phyloP scores from a whole-genome alignment of 306 rosid species.

The Rosa rugosa region DNA sequence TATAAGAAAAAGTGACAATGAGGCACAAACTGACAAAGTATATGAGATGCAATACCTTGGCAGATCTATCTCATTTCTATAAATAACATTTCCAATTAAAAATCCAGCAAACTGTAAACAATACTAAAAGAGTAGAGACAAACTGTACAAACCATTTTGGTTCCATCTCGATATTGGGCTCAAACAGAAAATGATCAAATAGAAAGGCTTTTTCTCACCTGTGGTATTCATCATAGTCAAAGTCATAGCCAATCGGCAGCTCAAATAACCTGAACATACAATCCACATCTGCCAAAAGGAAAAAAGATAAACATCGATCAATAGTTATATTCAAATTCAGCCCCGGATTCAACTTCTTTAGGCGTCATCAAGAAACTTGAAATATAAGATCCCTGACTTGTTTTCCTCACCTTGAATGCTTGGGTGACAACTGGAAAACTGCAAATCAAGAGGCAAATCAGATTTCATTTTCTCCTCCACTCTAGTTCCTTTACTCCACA shows the following conservation, averaged over 20 bases:
- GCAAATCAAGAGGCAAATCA: slow-evolving; percentile 85
- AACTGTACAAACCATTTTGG: no score
- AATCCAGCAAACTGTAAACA: no score
- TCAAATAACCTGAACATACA: slow-evolving; percentile 38
- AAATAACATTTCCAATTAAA: no score
- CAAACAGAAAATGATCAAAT: no score
- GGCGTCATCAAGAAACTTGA: slow-evolving; percentile 11
- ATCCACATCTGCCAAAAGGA: slow-evolving; percentile 65
- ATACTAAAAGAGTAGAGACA: no score
- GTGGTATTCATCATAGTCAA: no score
- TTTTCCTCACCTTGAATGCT: slow-evolving; percentile 65
- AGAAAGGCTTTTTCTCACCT: no score
- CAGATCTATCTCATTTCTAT: no score
- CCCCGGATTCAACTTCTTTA: background rate
- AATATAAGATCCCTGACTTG: slow-evolving; percentile 20
- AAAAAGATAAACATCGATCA: slow-evolving; percentile 8
- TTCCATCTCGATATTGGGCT: no score
- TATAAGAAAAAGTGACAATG: background rate
- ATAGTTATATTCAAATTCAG: slow-evolving; percentile 5
- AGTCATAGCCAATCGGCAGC: no score
- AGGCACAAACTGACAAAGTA: background rate
- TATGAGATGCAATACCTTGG: no score
- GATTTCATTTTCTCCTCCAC: slow-evolving; percentile 70
- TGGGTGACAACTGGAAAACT: slow-evolving; percentile 82
- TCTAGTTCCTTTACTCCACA: slow-evolving; percentile 26